Evolutionary conservation across 768 basidiomycete genomes (phyloP), one percentile per base, ranked within the genome.

Genomic region (Sarcodon aspratus): DNA sequence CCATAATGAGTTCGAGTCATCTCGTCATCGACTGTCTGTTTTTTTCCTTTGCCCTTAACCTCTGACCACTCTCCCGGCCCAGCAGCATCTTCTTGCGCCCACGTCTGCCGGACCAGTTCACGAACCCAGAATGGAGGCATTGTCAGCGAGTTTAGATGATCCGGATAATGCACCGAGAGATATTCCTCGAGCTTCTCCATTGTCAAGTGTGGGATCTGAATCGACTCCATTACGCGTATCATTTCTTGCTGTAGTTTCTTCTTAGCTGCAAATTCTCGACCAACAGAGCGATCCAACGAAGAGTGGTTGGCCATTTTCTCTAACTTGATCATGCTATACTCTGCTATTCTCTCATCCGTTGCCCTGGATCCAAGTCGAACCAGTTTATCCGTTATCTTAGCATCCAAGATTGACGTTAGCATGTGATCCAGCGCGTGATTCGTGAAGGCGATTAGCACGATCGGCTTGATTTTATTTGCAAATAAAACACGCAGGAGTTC

Each of bases 401-500:
- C 75, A 53, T 88, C 82, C 1, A 88, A 69, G 3, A 87, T 74
- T 0, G 77, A 76, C 4, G 65, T 66, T 1, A 89, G 64, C 65
- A 88, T 73, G 53, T 87, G 82, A 50, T 89, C 85, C 3, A 89
- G 69, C 0, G 86, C 86, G 40, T 88, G 87, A 54, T 89, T 88
- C 0, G 86, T 89, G 63, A 80, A 86, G 0, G 85, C 74, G 27
- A 79, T 72, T 55, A 80, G 63, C 3, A 72, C 40, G 27, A 42
- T 13, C 40, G 76, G 82, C 1, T 67, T 63, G 46, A 80, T 61
- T 9, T 68, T 52, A 55, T 75, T 79, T 1, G 65, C 60, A 5
- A 82, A 59, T n/a, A 89, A 65, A 6, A 85, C 75, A 0, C 82
- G 76, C 8, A 89, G 58, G 12, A 89, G 68, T 58, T 89, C 82